A percentile compares a stretch with the other conserved stretches of the same genome.
These are phyloP conservation scores for Uncinocarpus reesii DNA, from an alignment of 2,329 filamentous ascomycete species.

Conservation along the genomic window DNA sequence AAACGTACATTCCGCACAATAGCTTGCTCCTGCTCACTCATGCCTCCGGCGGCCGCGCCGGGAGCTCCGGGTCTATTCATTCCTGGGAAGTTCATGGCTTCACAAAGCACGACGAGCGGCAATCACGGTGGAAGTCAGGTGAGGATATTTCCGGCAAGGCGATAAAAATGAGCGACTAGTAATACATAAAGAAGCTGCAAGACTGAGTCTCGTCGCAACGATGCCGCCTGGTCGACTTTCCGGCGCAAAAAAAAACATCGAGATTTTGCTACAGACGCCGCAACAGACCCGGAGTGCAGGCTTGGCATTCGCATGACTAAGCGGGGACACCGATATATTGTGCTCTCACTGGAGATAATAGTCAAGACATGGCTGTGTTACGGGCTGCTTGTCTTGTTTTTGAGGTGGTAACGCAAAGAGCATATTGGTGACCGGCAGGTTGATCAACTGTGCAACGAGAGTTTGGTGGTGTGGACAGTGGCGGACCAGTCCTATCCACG, in stretches of 20 bases:
- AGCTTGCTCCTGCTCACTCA: constrained; percentile 39
- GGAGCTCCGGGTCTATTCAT: constrained; percentile 25
- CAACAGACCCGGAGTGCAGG: not conserved
- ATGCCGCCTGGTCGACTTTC: not conserved
- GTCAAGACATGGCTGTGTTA: too few relatives aligned
- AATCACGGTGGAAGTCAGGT: not conserved
- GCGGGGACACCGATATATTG: not conserved
- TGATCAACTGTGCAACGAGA: too few relatives aligned
- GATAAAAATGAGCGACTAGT: constrained; percentile 1
- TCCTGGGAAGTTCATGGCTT: constrained; percentile 30
- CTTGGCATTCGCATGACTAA: not conserved
- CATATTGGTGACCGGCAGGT: too few relatives aligned
- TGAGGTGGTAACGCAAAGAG: too few relatives aligned
- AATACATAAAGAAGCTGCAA: constrained; percentile 2
- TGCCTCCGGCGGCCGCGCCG: constrained; percentile 25
- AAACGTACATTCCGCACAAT: constrained; percentile 39
- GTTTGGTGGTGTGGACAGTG: too few relatives aligned
- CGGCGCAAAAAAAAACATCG: not conserved
- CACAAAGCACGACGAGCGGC: not conserved
- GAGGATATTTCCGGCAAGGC: not conserved
- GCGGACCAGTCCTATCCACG: too few relatives aligned
- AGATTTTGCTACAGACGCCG: not conserved
- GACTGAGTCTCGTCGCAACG: too few relatives aligned
- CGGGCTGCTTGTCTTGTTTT: too few relatives aligned
- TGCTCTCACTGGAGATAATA: too few relatives aligned